These are phyloP conservation scores for Pyrenochaeta sp. DNA, from an alignment of 2,329 filamentous ascomycete genomes.

Conservation along the genomic window DNA sequence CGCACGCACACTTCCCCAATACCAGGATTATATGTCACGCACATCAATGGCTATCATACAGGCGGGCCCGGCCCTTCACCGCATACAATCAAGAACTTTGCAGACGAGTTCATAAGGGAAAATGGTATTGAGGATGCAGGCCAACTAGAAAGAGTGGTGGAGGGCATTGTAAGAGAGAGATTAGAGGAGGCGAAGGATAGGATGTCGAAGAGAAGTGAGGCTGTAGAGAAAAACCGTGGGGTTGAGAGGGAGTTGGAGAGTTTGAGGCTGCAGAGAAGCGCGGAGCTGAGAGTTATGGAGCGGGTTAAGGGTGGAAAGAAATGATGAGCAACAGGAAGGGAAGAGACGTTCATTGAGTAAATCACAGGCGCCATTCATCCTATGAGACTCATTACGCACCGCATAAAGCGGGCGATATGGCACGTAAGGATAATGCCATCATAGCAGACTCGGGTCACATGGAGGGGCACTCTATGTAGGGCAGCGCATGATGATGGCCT, in stretches of 20 bases:
- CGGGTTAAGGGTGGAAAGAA: slow-evolving; percentile 48
- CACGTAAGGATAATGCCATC: too few species aligned
- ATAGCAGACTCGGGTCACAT: too few species aligned
- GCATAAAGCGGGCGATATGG: too few species aligned
- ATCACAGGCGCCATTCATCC: too few species aligned
- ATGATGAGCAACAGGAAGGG: neutral
- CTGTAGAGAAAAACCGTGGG: slow-evolving; percentile 51
- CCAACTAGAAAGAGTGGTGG: slow-evolving; percentile 46
- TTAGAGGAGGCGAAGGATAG: slow-evolving; percentile 50
- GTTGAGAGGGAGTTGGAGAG: slow-evolving; percentile 55
- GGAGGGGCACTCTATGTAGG: too few species aligned
- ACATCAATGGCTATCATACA: slow-evolving; percentile 57
- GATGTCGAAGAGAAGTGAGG: slow-evolving; percentile 50
- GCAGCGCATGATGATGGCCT: too few species aligned
- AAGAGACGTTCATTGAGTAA: too few species aligned
- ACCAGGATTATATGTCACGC: slow-evolving; percentile 56
- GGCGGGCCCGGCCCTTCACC: slow-evolving; percentile 56
- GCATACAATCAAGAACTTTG: slow-evolving; percentile 44
- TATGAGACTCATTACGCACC: too few species aligned
- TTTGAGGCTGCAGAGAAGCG: slow-evolving; percentile 54
- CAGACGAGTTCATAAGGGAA: slow-evolving; percentile 51
- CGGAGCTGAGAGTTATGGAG: slow-evolving; percentile 56
- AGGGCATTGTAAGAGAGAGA: slow-evolving; percentile 42
- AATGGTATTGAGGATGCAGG: slow-evolving; percentile 46
- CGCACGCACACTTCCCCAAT: slow-evolving; percentile 54